A percentile compares a stretch with the other conserved stretches of the same genome.
These are phyloP conservation scores for Russula earlei DNA, from an alignment of 768 basidiomycete species.

Conservation along the genomic window DNA sequence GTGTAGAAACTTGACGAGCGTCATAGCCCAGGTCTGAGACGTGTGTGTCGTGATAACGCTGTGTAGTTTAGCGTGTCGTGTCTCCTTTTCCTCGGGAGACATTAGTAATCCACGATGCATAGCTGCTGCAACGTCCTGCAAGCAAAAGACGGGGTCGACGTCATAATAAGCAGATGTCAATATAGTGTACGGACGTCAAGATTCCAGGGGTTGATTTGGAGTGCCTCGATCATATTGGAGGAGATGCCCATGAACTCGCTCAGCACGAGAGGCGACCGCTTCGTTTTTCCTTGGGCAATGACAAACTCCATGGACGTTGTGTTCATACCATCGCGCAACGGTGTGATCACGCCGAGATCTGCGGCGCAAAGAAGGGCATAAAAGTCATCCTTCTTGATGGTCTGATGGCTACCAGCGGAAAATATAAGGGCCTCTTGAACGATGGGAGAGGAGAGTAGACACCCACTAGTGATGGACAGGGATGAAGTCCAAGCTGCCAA, in stretches of 20 bases:
- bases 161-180: not conserved
- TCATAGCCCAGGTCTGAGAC: constrained; percentile 89
- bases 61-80: constrained; percentile 67
- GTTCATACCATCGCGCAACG: constrained; percentile 97
- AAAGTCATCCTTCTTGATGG: constrained; percentile 95
- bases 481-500: constrained; percentile 88
- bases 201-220: constrained; percentile 95
- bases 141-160: not conserved
- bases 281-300: constrained; percentile 81
- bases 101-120: constrained; percentile 85
- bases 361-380: constrained; percentile 90
- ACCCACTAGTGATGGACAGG: constrained; percentile 97
- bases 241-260: constrained; percentile 99
- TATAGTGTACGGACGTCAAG: constrained; percentile 50
- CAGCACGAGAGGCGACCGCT: constrained; percentile 78
- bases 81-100: constrained; percentile 63
- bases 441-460: not conserved
- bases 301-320: constrained; percentile 98
- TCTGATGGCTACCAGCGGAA: constrained; percentile 64
- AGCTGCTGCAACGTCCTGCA: constrained; percentile 74
- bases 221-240: constrained; percentile 79
- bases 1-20: constrained; percentile 81
- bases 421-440: not conserved
- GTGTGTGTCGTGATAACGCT: constrained; percentile 88
- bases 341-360: constrained; percentile 91